These are phyloP conservation scores for Annona squamosa DNA, from an alignment of 164 flowering plant species.

Conservation along the genomic window DNA sequence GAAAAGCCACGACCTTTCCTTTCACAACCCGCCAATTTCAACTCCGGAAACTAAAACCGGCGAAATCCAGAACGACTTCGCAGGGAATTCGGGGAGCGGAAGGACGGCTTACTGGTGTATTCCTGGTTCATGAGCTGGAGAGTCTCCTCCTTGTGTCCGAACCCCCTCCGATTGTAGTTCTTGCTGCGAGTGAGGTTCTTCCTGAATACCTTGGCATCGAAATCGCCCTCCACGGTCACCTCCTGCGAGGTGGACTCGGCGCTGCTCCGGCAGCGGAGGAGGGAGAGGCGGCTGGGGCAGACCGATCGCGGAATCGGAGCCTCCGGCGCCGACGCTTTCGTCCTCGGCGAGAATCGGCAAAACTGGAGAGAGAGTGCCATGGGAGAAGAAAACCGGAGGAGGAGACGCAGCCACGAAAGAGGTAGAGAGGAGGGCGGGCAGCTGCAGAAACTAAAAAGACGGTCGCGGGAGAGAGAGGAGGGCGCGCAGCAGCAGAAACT, in stretches of 20 bases:
- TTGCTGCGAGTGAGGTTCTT: constrained; percentile 75
- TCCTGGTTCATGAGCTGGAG: constrained; percentile 77
- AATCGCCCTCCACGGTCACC: constrained; percentile 36
- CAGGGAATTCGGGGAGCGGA: background rate
- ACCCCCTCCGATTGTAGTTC: constrained; percentile 81
- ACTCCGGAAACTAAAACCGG: background rate
- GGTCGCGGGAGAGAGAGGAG: background rate
- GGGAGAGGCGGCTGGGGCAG: constrained; percentile 28
- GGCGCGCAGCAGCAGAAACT: too few species aligned
- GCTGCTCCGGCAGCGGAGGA: constrained; percentile 49
- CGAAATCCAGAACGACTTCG: background rate
- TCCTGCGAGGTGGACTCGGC: constrained; percentile 11
- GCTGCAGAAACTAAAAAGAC: background rate
- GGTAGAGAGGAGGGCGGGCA: too few species aligned
- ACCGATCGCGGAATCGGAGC: constrained; percentile 11
- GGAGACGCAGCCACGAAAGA: background rate
- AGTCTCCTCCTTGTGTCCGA: constrained; percentile 82
- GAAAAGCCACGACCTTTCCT: too few species aligned
- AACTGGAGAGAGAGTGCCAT: constrained; percentile 64
- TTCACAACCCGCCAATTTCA: background rate
- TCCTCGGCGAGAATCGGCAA: constrained; percentile 32
- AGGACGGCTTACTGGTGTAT: constrained; percentile 56
- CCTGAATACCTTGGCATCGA: constrained; percentile 80
- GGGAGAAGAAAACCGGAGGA: background rate
- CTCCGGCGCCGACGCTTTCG: constrained; percentile 30